Conservation (phyloP, 2,329 filamentous ascomycete species). For the Fusarium bulbicola region DNA sequence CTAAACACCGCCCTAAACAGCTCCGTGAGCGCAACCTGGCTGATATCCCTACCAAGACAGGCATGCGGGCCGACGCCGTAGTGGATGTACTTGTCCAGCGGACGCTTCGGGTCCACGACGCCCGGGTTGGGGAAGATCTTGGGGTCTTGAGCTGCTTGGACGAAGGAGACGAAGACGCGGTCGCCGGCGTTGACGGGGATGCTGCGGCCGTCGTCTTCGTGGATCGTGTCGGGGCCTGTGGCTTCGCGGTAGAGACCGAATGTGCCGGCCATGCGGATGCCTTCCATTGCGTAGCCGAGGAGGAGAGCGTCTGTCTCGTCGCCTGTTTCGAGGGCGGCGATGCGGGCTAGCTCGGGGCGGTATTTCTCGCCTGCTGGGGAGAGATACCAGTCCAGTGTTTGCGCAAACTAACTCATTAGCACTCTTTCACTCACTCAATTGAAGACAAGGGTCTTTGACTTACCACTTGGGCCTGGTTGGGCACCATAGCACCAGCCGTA, state of each 20-base stretch:
- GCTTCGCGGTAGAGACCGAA: conserved; percentile 69
- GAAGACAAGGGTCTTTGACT: conserved; percentile 36
- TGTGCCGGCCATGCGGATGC: conserved; percentile 72
- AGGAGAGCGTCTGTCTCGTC: conserved; percentile 70
- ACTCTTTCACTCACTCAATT: not conserved
- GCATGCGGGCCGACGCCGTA: conserved; percentile 70
- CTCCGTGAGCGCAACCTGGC: conserved; percentile 69
- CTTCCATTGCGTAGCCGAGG: conserved; percentile 76
- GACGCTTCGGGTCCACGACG: conserved; percentile 69
- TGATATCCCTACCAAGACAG: conserved; percentile 69
- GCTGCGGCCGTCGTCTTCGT: conserved; percentile 61
- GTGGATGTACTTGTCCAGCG: conserved; percentile 70
- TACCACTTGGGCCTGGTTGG: conserved; percentile 75
- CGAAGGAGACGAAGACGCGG: conserved; percentile 71
- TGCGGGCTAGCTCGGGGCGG: conserved; percentile 66
- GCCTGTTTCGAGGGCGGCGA: conserved; percentile 63
- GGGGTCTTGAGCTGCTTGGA: conserved; percentile 63
- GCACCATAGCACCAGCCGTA: conserved; percentile 71
- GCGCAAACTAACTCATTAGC: conserved; percentile 66
- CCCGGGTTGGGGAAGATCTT: conserved; percentile 69
- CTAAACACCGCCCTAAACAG: conserved; percentile 74
- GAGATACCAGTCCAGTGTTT: conserved; percentile 78
- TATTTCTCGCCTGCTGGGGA: conserved; percentile 63
- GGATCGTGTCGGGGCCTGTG: conserved; percentile 54
- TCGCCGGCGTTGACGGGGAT: conserved; percentile 64